Evolutionary conservation across 805 yeast genomes (phyloP).

Genomic region (Cyberlindnera veronae): DNA sequence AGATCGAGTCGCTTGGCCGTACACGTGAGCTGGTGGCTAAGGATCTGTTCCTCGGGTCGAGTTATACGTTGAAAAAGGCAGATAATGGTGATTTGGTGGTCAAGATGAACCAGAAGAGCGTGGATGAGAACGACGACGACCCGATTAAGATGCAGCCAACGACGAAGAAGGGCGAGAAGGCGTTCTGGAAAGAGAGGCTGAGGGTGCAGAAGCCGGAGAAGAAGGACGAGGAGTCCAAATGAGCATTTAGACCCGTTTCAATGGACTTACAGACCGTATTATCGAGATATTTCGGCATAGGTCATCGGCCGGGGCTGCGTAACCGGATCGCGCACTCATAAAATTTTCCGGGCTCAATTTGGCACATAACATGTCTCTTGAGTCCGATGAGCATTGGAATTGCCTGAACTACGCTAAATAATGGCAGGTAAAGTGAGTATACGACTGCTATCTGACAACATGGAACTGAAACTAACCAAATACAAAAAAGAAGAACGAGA

Average conservation of each 20-base stretch:
- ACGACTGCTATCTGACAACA: too few relatives aligned
- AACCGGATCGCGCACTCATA: slow-evolving; percentile 11
- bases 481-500: slow-evolving; percentile 9
- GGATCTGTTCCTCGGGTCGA: slow-evolving; percentile 56
- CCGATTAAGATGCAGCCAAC: slow-evolving; percentile 28
- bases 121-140: slow-evolving; percentile 20
- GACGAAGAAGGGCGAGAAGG: slow-evolving; percentile 22
- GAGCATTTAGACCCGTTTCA: background rate
- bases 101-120: slow-evolving; percentile 12
- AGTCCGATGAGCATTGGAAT: too few relatives aligned
- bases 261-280: too few relatives aligned
- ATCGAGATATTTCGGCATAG: too few relatives aligned
- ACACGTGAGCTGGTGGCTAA: slow-evolving; percentile 74
- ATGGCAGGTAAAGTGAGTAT: slow-evolving; percentile 3
- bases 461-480: background rate
- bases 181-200: slow-evolving; percentile 27
- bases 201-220: background rate
- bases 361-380: slow-evolving; percentile 11
- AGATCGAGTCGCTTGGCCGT: slow-evolving; percentile 72
- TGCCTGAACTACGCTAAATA: too few relatives aligned
- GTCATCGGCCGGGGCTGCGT: slow-evolving; percentile 12
- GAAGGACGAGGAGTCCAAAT: background rate
- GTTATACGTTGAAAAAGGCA: slow-evolving; percentile 32
- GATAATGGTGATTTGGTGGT: slow-evolving; percentile 13
- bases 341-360: slow-evolving; percentile 8